Evolutionary conservation across 1,284 basidiomycete genomes (phyloP).

Genomic region (Cutaneotrichosporon sp.): DNA sequence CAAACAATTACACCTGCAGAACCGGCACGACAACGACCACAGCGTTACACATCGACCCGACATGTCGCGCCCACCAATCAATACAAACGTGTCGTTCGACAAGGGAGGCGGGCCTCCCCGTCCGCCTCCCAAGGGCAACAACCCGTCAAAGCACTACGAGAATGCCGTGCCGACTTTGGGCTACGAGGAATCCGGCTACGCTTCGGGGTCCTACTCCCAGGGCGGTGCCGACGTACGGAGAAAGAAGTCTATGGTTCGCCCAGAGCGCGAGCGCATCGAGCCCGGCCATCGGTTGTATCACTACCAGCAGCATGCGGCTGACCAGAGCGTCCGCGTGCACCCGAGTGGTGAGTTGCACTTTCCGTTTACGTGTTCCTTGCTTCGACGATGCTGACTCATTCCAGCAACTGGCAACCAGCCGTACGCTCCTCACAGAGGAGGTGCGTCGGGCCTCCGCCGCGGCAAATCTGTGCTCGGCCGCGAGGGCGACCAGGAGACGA

Average conservation of each 20-base stretch:
- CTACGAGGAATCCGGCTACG: conserved; percentile 41
- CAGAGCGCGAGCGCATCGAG: conserved; percentile 95
- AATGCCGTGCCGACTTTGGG: conserved; percentile 27
- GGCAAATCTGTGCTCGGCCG: conserved; percentile 83
- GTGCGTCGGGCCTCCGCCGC: conserved; percentile 63
- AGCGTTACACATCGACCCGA: conserved; percentile 7
- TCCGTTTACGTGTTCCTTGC: not conserved
- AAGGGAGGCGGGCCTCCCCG: conserved; percentile 29
- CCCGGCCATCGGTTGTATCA: conserved; percentile 93
- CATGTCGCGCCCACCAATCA: conserved; percentile 46
- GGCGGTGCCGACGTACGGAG: conserved; percentile 58
- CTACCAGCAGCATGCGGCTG: conserved; percentile 85
- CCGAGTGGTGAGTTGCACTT: conserved; percentile 67
- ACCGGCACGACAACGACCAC: not conserved
- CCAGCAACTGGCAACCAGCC: conserved; percentile 81
- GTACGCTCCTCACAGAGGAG: conserved; percentile 48
- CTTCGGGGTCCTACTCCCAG: conserved; percentile 38
- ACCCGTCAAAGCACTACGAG: conserved; percentile 20
- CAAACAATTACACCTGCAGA: conserved; percentile 12
- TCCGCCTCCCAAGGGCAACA: conserved; percentile 37
- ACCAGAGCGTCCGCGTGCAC: conserved; percentile 71
- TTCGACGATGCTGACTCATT: conserved; percentile 22
- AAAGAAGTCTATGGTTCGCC: conserved; percentile 90
- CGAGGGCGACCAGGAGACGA: conserved; percentile 82
- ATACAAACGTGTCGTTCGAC: conserved; percentile 45